Conservation (phyloP, 2,329 filamentous ascomycete species). For the Calonectria montana region DNA sequence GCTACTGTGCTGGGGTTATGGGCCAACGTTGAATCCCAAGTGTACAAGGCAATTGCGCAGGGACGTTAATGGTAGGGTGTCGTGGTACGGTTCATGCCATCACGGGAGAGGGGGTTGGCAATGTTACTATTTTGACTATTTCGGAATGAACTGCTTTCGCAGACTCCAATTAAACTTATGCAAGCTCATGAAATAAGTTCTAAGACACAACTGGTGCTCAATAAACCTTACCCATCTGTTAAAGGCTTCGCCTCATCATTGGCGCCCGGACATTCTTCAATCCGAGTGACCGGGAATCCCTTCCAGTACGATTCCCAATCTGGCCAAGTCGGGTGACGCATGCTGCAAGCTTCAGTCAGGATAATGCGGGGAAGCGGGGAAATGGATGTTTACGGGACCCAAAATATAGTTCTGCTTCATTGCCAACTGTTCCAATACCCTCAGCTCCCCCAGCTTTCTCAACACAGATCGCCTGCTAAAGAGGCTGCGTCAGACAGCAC, state of each 20-base stretch:
- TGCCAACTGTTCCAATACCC: neutral
- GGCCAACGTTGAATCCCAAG: constrained; percentile 51
- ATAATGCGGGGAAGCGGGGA: constrained; percentile 25
- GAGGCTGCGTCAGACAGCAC: neutral
- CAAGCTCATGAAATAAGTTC: neutral
- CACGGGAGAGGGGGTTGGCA: neutral
- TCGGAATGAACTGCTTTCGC: neutral
- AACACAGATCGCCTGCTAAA: neutral
- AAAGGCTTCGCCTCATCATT: neutral
- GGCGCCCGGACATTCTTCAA: neutral
- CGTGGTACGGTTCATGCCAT: neutral
- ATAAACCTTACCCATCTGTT: neutral
- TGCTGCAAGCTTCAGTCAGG: neutral
- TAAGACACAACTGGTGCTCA: neutral
- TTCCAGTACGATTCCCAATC: constrained; percentile 1
- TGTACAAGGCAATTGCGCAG: constrained; percentile 46
- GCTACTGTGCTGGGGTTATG: constrained; percentile 54
- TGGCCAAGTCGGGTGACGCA: constrained; percentile 15
- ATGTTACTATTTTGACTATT: neutral
- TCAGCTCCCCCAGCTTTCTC: constrained; percentile 1
- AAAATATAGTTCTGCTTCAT: constrained; percentile 8
- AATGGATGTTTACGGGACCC: neutral
- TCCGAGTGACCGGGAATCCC: neutral
- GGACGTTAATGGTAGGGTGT: neutral
- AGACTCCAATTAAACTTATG: neutral